Base-by-base conservation (phyloP, 208 protist genomes). In the Kentomonas sorsogonicus region DNA sequence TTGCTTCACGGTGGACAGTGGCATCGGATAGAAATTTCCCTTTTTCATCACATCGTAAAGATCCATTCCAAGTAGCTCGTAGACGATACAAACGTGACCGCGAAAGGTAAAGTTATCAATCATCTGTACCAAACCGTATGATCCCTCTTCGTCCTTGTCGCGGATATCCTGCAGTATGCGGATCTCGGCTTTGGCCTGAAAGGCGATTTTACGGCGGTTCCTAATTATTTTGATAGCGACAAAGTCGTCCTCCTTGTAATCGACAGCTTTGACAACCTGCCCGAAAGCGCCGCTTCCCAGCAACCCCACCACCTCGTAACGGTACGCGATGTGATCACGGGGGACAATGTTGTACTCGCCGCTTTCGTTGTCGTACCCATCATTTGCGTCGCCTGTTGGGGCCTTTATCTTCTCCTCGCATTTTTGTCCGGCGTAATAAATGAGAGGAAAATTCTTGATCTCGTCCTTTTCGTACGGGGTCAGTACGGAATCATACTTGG, bases 251-350 rank as follows among this genome's bases (percentile, higher is more conserved):
- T 70, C 70, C 0, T 33, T 25, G 47, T 90, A 75, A 65, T 96
- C 89, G 15, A 71, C 44, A 1, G 74, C 85, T 44, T 93, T 86
- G 9, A 95, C 60, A 0, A 95, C 91, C 45, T 94, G 81, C 13
- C 84, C 89, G 63, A 95, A 96, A 3, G 91, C 84, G 10, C 89
- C 87, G 59, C 77, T 79, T 25, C 89, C 91, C 9, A 96, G 57
- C 25, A 66, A 25, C 22, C 59, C 57, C 15, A 94, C 31, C 22
- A 95, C 69, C 55, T 96, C 87, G 47, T 91, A 96, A 10, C 91
- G 72, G 63, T 97, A 98, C 2, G 75, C 76, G 13, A 99, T 86
- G 60, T 98, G 97, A 55, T 98, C 96, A 27, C 91, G 68, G 7
- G 73, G 20, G 13, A 83, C 66, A 23, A 95, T 69, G 11, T 74